These are phyloP conservation scores for Aphanomyces cochlioides DNA, from an alignment of 352 stramenopile species.

Conservation along the genomic window DNA sequence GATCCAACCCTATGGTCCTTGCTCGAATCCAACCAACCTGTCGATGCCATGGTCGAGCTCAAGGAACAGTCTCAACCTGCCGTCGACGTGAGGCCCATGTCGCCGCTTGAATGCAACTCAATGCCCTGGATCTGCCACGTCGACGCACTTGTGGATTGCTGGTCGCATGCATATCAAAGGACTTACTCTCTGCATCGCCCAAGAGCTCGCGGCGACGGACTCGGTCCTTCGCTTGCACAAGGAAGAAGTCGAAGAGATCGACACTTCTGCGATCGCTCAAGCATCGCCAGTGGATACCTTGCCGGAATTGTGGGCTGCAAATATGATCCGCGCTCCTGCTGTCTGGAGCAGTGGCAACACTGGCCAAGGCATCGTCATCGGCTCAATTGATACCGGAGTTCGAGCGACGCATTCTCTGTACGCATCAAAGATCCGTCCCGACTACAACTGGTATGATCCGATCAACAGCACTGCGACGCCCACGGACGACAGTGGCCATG, in stretches of 20 bases:
- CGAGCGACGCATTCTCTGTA: conserved; percentile 48
- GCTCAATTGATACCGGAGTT: conserved; percentile 59
- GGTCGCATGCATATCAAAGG: conserved; percentile 1
- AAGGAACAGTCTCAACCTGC: too few species aligned
- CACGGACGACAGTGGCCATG: conserved; percentile 52
- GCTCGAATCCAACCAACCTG: too few species aligned
- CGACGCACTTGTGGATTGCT: neutral
- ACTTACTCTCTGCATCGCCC: conserved; percentile 23
- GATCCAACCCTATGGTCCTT: too few species aligned
- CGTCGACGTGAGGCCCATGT: too few species aligned
- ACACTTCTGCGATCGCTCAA: conserved; percentile 1
- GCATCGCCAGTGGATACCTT: neutral
- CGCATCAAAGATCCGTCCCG: conserved; percentile 40
- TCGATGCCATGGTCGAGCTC: too few species aligned
- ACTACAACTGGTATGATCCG: conserved; percentile 60
- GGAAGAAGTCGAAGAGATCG: neutral
- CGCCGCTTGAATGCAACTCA: neutral
- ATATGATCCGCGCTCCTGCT: conserved; percentile 39
- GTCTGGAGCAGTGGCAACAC: conserved; percentile 49
- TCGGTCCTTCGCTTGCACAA: neutral
- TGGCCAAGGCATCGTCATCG: conserved; percentile 50
- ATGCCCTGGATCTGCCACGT: neutral
- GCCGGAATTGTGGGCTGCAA: conserved; percentile 37
- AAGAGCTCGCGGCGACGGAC: neutral
- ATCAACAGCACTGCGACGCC: conserved; percentile 37